Evolutionary conservation across 2,329 filamentous ascomycete genomes (phyloP).

Genomic region (Geosmithia flava): DNA sequence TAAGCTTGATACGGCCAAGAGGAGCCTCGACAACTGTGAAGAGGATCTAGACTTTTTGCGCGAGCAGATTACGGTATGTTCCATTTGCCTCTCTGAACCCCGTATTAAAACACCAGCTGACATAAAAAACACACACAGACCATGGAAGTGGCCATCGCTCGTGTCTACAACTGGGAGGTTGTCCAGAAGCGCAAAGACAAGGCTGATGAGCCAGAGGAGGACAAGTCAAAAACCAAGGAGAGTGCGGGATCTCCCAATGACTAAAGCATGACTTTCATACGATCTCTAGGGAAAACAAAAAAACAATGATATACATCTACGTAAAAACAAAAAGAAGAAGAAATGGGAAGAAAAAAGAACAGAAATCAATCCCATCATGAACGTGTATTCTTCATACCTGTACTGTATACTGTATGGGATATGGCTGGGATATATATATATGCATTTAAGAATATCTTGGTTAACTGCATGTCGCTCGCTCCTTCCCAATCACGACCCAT

Average conservation of each 20-base stretch:
- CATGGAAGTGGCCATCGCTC: slow-evolving; percentile 87
- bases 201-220: slow-evolving; percentile 42
- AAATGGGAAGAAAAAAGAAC: not conserved
- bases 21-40: slow-evolving; percentile 76
- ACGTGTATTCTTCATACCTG: not conserved
- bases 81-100: not conserved
- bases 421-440: no score
- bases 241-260: slow-evolving; percentile 16
- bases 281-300: no score
- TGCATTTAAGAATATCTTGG: not conserved
- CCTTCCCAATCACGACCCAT: not conserved
- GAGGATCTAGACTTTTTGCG: slow-evolving; percentile 92
- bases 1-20: slow-evolving; percentile 69
- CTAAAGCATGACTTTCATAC: slow-evolving; percentile 2
- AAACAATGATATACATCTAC: not conserved
- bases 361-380: not conserved
- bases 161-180: slow-evolving; percentile 99
- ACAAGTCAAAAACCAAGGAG: slow-evolving; percentile 24
- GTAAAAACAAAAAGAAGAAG: not conserved
- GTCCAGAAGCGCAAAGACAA: slow-evolving; percentile 91
- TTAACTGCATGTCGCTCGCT: not conserved
- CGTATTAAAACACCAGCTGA: not conserved
- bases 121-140: no score
- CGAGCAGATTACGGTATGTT: slow-evolving; percentile 79
- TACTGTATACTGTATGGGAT: not conserved